These are phyloP conservation scores for Fusarium proliferatum DNA, from an alignment of 2,329 filamentous ascomycete genomes.

Conservation along the genomic window DNA sequence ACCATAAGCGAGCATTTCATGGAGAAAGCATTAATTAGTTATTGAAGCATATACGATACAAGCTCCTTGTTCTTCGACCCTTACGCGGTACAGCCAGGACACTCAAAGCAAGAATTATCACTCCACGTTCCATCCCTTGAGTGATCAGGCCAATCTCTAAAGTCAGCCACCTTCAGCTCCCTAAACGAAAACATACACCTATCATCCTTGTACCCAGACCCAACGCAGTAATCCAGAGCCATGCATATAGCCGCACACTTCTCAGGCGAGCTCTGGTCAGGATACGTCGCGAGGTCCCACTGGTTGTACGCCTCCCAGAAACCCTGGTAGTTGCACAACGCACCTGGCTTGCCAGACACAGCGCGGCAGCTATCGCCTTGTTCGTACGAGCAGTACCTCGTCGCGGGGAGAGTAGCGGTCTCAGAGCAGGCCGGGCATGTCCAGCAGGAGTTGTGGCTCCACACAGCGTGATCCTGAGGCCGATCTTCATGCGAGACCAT, in stretches of 20 bases:
- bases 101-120: conserved; percentile 10
- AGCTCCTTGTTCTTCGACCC: fast-evolving
- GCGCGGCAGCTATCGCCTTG: not conserved
- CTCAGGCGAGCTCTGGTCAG: conserved; percentile 5
- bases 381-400: not conserved
- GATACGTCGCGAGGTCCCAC: not conserved
- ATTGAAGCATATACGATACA: too few relatives aligned
- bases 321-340: conserved; percentile 2
- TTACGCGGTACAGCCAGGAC: not conserved
- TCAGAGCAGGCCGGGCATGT: not conserved
- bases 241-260: conserved; percentile 5
- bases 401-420: not conserved
- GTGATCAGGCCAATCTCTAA: conserved; percentile 5
- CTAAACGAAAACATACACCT: conserved; percentile 11
- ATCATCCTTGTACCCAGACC: conserved; percentile 3
- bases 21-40: too few relatives aligned
- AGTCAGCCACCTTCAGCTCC: not conserved
- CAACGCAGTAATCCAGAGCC: not conserved
- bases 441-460: not conserved
- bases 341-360: not conserved
- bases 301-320: conserved; percentile 9
- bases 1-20: too few relatives aligned
- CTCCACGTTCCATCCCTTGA: conserved; percentile 2
- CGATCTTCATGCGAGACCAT: not conserved
- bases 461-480: not conserved